phyloP scores from a whole-genome alignment of 2,329 filamentous ascomycete genomes.

The Neonectria coccinea region DNA sequence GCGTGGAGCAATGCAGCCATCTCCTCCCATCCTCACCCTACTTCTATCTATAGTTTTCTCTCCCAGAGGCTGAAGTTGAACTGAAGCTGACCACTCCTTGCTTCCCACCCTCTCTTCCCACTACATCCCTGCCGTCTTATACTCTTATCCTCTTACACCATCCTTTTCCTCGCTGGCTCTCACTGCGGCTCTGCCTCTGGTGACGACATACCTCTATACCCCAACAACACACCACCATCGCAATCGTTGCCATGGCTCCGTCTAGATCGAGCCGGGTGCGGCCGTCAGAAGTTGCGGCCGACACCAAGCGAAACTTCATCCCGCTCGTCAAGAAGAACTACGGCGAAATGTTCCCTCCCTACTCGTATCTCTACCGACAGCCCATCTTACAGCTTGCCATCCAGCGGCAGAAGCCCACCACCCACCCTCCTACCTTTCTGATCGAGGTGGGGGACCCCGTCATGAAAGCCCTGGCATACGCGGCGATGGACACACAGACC shows the following conservation, averaged over 20 bases:
- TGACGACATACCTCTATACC: slow-evolving; percentile 6
- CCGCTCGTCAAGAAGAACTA: slow-evolving; percentile 71
- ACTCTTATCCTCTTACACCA: slow-evolving; percentile 1
- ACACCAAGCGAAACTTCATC: slow-evolving; percentile 78
- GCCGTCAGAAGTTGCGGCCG: slow-evolving; percentile 74
- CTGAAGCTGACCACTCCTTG: neutral
- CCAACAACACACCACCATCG: slow-evolving; percentile 8
- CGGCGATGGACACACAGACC: slow-evolving; percentile 53
- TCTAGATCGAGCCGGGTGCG: slow-evolving; percentile 50
- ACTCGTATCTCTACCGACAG: slow-evolving; percentile 69
- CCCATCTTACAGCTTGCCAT: slow-evolving; percentile 61
- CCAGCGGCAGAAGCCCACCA: slow-evolving; percentile 50
- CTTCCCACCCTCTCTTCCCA: slow-evolving; percentile 1
- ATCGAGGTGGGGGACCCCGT: slow-evolving; percentile 70
- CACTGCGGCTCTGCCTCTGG: slow-evolving; percentile 17
- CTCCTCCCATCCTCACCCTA: slow-evolving; percentile 27
- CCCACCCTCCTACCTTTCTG: slow-evolving; percentile 59
- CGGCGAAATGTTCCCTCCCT: slow-evolving; percentile 64
- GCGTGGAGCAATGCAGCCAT: slow-evolving; percentile 25
- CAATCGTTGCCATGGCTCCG: slow-evolving; percentile 46
- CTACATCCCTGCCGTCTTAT: neutral
- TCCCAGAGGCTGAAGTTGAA: neutral
- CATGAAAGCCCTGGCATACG: slow-evolving; percentile 70
- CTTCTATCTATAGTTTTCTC: neutral
- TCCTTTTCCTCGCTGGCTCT: neutral